Evolutionary conservation across 495 filamentous ascomycete species (phyloP).

Genomic region (Neurospora cerealis): DNA sequence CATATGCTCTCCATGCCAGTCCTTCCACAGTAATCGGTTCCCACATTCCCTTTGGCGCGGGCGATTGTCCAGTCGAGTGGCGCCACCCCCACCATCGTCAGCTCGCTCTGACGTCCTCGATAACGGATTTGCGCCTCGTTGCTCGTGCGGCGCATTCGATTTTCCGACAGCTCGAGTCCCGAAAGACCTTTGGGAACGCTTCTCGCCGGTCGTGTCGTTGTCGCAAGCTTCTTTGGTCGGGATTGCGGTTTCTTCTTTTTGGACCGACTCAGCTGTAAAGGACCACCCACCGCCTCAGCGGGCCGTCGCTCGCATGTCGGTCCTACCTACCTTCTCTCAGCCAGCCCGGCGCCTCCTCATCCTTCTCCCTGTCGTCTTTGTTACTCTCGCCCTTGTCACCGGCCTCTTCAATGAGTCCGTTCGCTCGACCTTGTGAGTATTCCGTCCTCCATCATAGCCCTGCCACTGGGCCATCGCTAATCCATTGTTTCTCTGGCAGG

Average conservation of each 20-base stretch:
- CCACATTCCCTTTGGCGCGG: background rate
- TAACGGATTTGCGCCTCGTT: background rate
- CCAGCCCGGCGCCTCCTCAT: slow-evolving; percentile 16
- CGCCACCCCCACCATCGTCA: background rate
- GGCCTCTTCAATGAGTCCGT: slow-evolving; percentile 13
- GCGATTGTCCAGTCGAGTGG: background rate
- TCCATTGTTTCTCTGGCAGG: background rate
- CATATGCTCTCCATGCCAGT: background rate
- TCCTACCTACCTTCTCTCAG: slow-evolving; percentile 11
- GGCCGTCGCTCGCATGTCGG: slow-evolving; percentile 9
- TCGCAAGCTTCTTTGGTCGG: background rate
- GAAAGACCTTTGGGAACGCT: background rate
- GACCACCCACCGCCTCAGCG: background rate
- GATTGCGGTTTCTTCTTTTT: background rate
- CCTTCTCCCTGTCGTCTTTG: slow-evolving; percentile 7
- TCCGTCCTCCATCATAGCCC: background rate
- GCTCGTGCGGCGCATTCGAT: background rate
- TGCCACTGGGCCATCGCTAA: background rate
- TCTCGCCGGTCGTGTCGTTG: background rate
- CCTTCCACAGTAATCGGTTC: background rate
- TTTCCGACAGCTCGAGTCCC: background rate
- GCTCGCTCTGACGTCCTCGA: background rate
- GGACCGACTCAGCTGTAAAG: background rate
- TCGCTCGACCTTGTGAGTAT: slow-evolving; percentile 13
- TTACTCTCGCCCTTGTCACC: slow-evolving; percentile 6